Evolutionary conservation across 345 rosid genomes (phyloP), one percentile per base, ranked within the genome.

Genomic region (Eutrema heterophyllum): DNA sequence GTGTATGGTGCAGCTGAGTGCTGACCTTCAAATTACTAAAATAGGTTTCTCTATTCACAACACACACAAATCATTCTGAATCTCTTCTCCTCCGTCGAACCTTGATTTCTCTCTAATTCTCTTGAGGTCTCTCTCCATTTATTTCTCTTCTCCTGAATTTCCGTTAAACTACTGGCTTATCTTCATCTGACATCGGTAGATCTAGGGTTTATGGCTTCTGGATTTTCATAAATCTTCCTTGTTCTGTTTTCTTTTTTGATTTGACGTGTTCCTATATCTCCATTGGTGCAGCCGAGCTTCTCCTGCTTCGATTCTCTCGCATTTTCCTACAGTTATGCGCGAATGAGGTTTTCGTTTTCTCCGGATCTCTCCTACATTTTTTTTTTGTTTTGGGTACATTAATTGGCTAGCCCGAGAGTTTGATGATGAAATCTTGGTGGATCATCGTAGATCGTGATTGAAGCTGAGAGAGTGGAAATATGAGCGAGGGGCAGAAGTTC

Each of bases 401-500:
- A 3, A 52, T 43, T 63, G 4, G 13, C 13, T 52, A 14, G 1
- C 49, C 5, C 5, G 6, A 6, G 4, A 4, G 40, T 27, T 15
- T 24, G 18, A 26, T 64, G 50, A 48, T 29, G 15, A 6, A 14
- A 1, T 59, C 49, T 26, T 70, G 33, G 40, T 10, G 50, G 73
- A 62, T 68, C 16, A 43, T 78, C 68, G 79, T 81, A 82, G 88
- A 86, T 86, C 84, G 82, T 58, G 90, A 85, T 84, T 81, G 68
- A 74, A 77, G 72, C 78, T 75, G 36, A 73, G 55, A 39, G 43
- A 55, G 68, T 38, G 61, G 32, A 77, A 86, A 80, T 77, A 95
- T 92, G 98, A 87, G 92, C 68, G 98, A 92, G 73, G 83, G 85
- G 76, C 90, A 83, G 81, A 91, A 79, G 80, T 90, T 92, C 87